phyloP scores from a whole-genome alignment of 1,284 basidiomycete species.

The Pseudozyma tsukubaensis region DNA sequence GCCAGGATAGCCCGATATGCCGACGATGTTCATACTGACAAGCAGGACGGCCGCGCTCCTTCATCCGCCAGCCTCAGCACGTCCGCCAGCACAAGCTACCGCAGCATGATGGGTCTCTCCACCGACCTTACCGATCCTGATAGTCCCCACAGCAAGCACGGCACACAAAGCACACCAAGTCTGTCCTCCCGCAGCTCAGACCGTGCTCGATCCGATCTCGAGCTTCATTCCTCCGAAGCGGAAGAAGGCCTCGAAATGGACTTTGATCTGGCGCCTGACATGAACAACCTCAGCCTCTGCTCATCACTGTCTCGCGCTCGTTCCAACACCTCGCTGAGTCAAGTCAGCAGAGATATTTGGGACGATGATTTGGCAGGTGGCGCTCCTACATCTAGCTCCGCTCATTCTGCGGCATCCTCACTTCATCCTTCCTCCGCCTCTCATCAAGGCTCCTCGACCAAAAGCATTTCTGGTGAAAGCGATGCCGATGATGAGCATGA shows the following conservation, averaged over 20 bases:
- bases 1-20: slow-evolving; percentile 14
- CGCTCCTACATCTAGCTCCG: slow-evolving; percentile 15
- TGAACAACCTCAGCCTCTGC: slow-evolving; percentile 49
- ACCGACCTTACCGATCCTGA: slow-evolving; percentile 56
- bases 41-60: slow-evolving; percentile 7
- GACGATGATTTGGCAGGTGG: slow-evolving; percentile 24
- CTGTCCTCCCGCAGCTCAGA: slow-evolving; percentile 28
- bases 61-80: slow-evolving; percentile 43
- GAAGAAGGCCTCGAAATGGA: slow-evolving; percentile 42
- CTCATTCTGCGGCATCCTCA: slow-evolving; percentile 22
- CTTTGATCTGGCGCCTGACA: slow-evolving; percentile 49
- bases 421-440: slow-evolving; percentile 21
- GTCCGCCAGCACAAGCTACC: slow-evolving; percentile 49
- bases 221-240: slow-evolving; percentile 19
- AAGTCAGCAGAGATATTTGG: slow-evolving; percentile 41
- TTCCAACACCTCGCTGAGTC: slow-evolving; percentile 39
- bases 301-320: slow-evolving; percentile 44
- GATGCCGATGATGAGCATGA: slow-evolving; percentile 59
- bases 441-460: slow-evolving; percentile 16
- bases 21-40: slow-evolving; percentile 1
- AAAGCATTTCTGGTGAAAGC: slow-evolving; percentile 41
- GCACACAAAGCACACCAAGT: slow-evolving; percentile 14
- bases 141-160: slow-evolving; percentile 34
- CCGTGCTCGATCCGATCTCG: slow-evolving; percentile 34
- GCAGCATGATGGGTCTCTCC: slow-evolving; percentile 47